Base-by-base conservation (phyloP, 768 basidiomycete genomes). In the Sistotremastrum niveocremeum region DNA sequence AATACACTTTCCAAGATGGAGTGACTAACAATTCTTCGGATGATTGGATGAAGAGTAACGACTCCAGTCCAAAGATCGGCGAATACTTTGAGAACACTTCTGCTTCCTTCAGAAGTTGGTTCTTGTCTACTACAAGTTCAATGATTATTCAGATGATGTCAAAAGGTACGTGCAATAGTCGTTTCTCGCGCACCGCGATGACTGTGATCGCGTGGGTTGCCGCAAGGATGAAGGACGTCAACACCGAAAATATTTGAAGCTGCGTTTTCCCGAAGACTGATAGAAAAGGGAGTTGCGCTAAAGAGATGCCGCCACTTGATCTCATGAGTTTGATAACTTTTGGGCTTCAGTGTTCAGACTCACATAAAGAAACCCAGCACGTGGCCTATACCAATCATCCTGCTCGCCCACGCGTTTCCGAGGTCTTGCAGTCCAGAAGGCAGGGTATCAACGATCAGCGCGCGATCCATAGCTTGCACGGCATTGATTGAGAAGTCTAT, bases 401-500 rank as follows among this genome's bases (percentile, higher is more conserved):
- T 68, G 1, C 86, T 88, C 0, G 89, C 93, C 93, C 93, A 98
- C 0, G 93, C 93, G 57, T 93, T 95, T 1, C 85, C 91, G 7
- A 73, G 67, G 4, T 90, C 78, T 60, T 98, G 93, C 29, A 76
- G 68, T 1, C 72, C 58, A 0, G 83, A 65, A 0, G 90, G 81
- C 4, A 94, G 61, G 0, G 74, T 84, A 57, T 98, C 93, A 1
- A 98, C 87, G 6, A 97, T 67, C 7, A 95, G 72, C 0, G 91
- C 87, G 42, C 93, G 84, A 60, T 95, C 89, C 20, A 89, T 77
- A 1, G 90, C 87, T 20, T 20, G 20, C 20, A 20, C 20, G 11
- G 69, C 76, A 46, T 78, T 78, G 34, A 79, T 68, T 30, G 68
- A 69, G 50, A 83, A 84, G 61, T 84, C 81, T 39, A 84, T 72